Evolutionary conservation across 2,329 filamentous ascomycete genomes (phyloP), one percentile per base, ranked within the genome.

Genomic region (Aspergillus eucalypticola): DNA sequence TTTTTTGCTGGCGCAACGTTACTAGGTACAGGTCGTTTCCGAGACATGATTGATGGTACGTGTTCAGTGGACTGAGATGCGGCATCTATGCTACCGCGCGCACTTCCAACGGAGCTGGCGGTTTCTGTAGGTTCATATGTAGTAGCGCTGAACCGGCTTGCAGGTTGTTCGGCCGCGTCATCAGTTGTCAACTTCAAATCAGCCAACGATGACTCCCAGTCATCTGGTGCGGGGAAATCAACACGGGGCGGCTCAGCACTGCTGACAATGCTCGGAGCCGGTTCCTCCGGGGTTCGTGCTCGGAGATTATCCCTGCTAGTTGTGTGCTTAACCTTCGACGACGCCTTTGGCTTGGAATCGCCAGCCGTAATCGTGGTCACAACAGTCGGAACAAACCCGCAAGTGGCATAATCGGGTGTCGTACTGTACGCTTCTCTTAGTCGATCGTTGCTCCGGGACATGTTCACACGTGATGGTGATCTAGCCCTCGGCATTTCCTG

Each of bases 101-200:
- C 48, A 19, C 58, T 63, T 21, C 51, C 56, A 49, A 70, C 69
- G 29, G 75, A 80, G 17, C 75, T 78, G 11, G 76, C 73, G 32
- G 75, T 74, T 48, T 80, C 73, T 5, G 84, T 83, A 2, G 86
- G 84, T 23, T 83, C 81, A 67, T 84, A 87, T 2, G 86, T 89
- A 7, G 85, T 87, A 63, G 84, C 78, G 73, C 86, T 90, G 72
- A 89, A 90, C 49, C 84, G 83, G 52, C 86, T 89, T 2, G 78
- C 73, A 5, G 85, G 84, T 59, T 85, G 82, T 11, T 77, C 74
- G 78, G 81, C 51, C 29, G 63, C 41, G 17, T 64, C 62, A 55
- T 66, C 58, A 27, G 58, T 60, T 29, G 62, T 82, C 39, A 82
- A 69, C 46, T 79, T 75, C 51, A 77, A 64, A 25, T 72, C 67